These are phyloP conservation scores for Aspergillus sclerotioniger DNA, from an alignment of 495 filamentous ascomycete genomes.

Conservation along the genomic window DNA sequence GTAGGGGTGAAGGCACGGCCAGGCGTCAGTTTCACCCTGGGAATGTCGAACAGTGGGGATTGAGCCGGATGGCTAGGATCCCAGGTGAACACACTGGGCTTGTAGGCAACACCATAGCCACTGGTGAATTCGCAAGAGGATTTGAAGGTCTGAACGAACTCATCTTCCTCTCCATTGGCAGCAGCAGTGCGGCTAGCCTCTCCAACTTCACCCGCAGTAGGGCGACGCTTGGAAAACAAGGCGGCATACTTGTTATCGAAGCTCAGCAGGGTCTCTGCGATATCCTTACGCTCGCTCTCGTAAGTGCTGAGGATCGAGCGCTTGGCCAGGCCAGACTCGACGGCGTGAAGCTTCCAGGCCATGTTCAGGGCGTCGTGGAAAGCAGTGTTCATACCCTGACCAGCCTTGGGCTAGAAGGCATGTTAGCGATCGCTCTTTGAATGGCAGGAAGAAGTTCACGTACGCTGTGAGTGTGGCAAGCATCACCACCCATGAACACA, in stretches of 20 bases:
- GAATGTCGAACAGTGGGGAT: constrained; percentile 63
- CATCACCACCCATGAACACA: constrained; percentile 62
- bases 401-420: constrained; percentile 55
- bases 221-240: constrained; percentile 61
- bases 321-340: constrained; percentile 60
- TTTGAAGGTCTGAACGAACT: constrained; percentile 66
- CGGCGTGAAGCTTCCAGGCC: constrained; percentile 76
- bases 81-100: constrained; percentile 66
- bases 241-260: constrained; percentile 69
- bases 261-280: constrained; percentile 67
- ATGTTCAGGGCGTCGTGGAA: constrained; percentile 65
- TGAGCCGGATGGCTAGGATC: constrained; percentile 69
- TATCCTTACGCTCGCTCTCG: constrained; percentile 65
- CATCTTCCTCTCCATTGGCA: constrained; percentile 46
- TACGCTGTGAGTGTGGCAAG: constrained; percentile 66
- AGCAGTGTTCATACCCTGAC: constrained; percentile 55
- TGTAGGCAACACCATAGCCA: constrained; percentile 63
- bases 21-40: constrained; percentile 57
- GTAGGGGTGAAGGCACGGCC: constrained; percentile 73
- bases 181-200: constrained; percentile 38
- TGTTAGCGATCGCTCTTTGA: constrained; percentile 27
- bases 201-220: constrained; percentile 56
- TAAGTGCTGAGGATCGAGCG: constrained; percentile 67
- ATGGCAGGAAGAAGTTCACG: constrained; percentile 17
- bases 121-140: constrained; percentile 63